Conservation (phyloP, 2,329 filamentous ascomycete species). For the Epichloe typhina region DNA sequence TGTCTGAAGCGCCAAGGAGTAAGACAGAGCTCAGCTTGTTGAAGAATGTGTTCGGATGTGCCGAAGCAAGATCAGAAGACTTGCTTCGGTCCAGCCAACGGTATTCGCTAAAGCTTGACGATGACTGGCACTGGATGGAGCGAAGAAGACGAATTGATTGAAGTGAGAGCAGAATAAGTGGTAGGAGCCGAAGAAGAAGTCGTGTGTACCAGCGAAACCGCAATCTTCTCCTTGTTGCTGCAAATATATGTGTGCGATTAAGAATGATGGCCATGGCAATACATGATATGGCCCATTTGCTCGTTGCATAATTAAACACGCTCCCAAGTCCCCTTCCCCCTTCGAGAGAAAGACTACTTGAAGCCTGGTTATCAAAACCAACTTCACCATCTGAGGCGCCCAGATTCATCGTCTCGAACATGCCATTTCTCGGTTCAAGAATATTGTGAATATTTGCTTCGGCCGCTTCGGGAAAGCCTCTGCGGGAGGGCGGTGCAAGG, state of each 20-base stretch:
- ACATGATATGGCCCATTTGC: constrained; percentile 82
- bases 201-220: constrained; percentile 60
- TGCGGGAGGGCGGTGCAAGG: constrained; percentile 10
- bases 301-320: constrained; percentile 81
- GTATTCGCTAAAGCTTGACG: constrained; percentile 53
- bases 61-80: constrained; percentile 55
- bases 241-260: constrained; percentile 88
- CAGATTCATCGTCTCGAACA: neutral
- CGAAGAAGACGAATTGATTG: constrained; percentile 63
- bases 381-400: neutral
- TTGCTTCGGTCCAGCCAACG: constrained; percentile 57
- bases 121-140: constrained; percentile 86
- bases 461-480: constrained; percentile 11
- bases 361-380: constrained; percentile 13
- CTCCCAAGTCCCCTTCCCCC: constrained; percentile 63
- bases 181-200: constrained; percentile 54
- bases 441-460: constrained; percentile 17
- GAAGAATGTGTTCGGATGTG: constrained; percentile 54
- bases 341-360: constrained; percentile 42
- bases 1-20: constrained; percentile 61
- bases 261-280: constrained; percentile 76
- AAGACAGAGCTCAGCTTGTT: constrained; percentile 59
- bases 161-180: constrained; percentile 54
- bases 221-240: constrained; percentile 72
- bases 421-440: constrained; percentile 13